Percentiles rank a stretch among this genome's conserved stretches.
phyloP scores from a whole-genome alignment of 257 asterid genomes.

The Ocimum tenuiflorum region DNA sequence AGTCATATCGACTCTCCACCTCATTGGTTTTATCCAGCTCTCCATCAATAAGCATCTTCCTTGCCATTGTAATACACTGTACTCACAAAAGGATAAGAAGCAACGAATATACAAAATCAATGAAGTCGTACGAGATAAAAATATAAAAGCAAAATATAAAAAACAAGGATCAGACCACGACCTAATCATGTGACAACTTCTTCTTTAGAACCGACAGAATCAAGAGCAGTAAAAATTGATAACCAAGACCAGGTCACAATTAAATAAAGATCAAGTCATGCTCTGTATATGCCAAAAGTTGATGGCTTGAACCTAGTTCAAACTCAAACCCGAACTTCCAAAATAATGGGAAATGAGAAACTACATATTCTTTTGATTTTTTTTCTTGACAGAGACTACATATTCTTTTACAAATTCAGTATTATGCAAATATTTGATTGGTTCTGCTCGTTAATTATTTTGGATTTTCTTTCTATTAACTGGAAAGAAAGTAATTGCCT shows the following conservation, averaged over 20 bases:
- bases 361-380: neutral
- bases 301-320: neutral
- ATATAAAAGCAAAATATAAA: neutral
- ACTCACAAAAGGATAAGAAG: slow-evolving; percentile 22
- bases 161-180: neutral
- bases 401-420: too few relatives aligned
- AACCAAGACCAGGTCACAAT: slow-evolving; percentile 2
- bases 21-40: slow-evolving; percentile 38
- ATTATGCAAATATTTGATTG: too few relatives aligned
- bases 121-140: neutral
- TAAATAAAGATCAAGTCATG: slow-evolving; percentile 6
- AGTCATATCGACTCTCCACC: slow-evolving; percentile 57
- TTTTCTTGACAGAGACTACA: too few relatives aligned
- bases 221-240: neutral
- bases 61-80: slow-evolving; percentile 56
- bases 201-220: neutral
- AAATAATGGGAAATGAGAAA: neutral
- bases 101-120: slow-evolving; percentile 9
- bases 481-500: too few relatives aligned
- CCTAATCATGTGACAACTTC: neutral
- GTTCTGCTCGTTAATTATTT: too few relatives aligned
- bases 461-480: too few relatives aligned
- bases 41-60: slow-evolving; percentile 87
- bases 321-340: neutral
- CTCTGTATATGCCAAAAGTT: neutral